Conservation (phyloP, 441 rosid species). For the Flueggea neowawraea region DNA sequence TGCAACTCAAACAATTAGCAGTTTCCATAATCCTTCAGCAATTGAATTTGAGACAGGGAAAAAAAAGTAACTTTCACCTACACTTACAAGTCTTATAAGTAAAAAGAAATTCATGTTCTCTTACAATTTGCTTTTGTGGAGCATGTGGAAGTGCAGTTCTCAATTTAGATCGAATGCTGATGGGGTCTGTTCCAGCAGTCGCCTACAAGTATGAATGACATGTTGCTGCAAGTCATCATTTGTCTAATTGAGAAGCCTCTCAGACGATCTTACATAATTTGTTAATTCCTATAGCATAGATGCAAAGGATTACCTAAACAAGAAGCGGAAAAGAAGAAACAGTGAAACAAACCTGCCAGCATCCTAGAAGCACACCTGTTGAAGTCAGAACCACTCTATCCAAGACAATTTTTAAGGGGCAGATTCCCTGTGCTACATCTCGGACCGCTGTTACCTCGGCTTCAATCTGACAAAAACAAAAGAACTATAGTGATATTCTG, state of each 20-base stretch:
- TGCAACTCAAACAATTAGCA: too few species aligned
- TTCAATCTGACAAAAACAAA: constrained; percentile 50
- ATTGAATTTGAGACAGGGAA: too few species aligned
- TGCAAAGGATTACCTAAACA: constrained; percentile 1
- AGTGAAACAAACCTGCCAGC: constrained; percentile 77
- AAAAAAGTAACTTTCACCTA: too few species aligned
- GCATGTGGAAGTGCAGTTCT: constrained; percentile 79
- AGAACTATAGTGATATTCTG: background rate
- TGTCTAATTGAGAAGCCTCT: too few species aligned
- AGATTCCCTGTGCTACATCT: constrained; percentile 42
- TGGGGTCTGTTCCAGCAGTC: constrained; percentile 77
- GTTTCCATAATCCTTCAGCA: too few species aligned
- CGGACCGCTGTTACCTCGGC: constrained; percentile 62
- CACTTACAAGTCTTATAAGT: too few species aligned
- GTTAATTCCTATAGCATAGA: background rate
- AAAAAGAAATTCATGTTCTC: constrained; percentile 24
- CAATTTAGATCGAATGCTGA: constrained; percentile 60
- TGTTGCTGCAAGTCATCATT: background rate
- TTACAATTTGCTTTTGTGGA: constrained; percentile 92
- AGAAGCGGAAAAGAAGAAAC: background rate
- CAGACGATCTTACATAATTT: background rate
- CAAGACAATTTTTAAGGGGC: constrained; percentile 67
- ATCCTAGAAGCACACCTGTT: constrained; percentile 94
- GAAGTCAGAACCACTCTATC: constrained; percentile 89
- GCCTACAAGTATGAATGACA: constrained; percentile 37